Conservation (phyloP, 2,329 filamentous ascomycete genomes). For the Penicillium verrucosum region DNA sequence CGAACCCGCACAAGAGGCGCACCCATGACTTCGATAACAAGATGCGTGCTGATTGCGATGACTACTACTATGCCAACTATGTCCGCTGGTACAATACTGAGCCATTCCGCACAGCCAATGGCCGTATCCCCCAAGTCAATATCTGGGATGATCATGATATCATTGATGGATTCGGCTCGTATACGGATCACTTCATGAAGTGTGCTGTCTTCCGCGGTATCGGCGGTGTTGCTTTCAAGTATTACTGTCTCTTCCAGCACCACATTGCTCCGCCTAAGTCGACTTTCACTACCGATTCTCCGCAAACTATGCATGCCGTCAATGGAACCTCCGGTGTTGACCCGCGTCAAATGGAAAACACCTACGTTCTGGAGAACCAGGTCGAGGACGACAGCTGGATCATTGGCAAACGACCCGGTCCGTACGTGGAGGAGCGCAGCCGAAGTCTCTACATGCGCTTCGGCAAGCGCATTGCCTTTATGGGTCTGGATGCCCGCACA, state of each 20-base stretch:
- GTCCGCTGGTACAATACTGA: conserved; percentile 66
- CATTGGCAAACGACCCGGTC: conserved; percentile 67
- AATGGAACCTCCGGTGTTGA: conserved; percentile 58
- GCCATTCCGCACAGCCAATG: conserved; percentile 58
- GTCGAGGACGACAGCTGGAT: conserved; percentile 71
- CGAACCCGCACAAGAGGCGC: conserved; percentile 59
- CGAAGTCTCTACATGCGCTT: conserved; percentile 62
- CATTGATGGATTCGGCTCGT: conserved; percentile 65
- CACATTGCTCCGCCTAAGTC: conserved; percentile 80
- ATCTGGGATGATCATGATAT: conserved; percentile 67
- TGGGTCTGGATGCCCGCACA: conserved; percentile 60
- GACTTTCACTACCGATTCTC: conserved; percentile 76
- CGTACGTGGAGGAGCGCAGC: conserved; percentile 62
- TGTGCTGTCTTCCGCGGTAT: conserved; percentile 64
- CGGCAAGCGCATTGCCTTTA: conserved; percentile 62
- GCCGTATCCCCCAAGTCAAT: conserved; percentile 62
- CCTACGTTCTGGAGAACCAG: conserved; percentile 63
- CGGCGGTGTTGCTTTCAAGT: conserved; percentile 57
- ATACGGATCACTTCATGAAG: conserved; percentile 65
- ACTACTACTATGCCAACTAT: conserved; percentile 62
- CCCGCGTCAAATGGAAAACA: conserved; percentile 67
- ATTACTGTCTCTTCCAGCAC: conserved; percentile 66
- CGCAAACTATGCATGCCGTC: conserved; percentile 50
- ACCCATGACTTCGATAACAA: conserved; percentile 63
- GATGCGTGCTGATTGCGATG: conserved; percentile 57